Base-by-base conservation (phyloP, 352 stramenopile genomes). In the Phytophthora macrochlamydospora region DNA sequence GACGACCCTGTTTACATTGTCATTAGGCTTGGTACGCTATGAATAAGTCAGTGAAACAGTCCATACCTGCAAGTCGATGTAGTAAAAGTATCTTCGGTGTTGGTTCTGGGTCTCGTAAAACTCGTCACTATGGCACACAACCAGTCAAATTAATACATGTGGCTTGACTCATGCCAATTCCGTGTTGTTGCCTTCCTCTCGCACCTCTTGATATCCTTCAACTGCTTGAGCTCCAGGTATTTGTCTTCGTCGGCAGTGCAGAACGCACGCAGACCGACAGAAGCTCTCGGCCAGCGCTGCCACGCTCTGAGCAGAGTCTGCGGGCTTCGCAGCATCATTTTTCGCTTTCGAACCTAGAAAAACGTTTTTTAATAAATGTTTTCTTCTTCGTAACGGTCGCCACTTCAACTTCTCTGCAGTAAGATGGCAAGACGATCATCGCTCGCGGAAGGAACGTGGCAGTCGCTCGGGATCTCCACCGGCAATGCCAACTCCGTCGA, bases 201-300 rank as follows among this genome's bases (percentile, higher is more conserved):
- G 7, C 32, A 93, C 86, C 82, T 93, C 55, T 94, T 94, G 62
- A 94, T 93, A 32, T 92, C 81, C 37, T 85, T 84, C 13, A 94
- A 74, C 60, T 94, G 86, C 45, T 78, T 79, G 12, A 92, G 76
- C 58, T 94, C 86, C 18, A 92, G 60, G 45, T 94, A 93, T 49
- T 88, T 90, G 61, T 90, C 79, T 54, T 89, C 79, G 28, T 86
- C 71, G 29, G 49, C 61, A 33, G 67, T 76, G 13, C 71, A 75
- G 35, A 75, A 57, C 32, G 31, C 43, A 42, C 62, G 67, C 46
- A 73, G 46, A 3, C 46, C 32, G 33, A 9, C 18, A 4, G 37
- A 32, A 4, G 12, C 13, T 38, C 14, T 29, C 49, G 14, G 12
- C 7, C 9, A 40, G 29, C 48, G 28, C 33, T 30, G 62, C 67